Evolutionary conservation across 352 stramenopile genomes (phyloP).

Genomic region (Phytophthora pini): DNA sequence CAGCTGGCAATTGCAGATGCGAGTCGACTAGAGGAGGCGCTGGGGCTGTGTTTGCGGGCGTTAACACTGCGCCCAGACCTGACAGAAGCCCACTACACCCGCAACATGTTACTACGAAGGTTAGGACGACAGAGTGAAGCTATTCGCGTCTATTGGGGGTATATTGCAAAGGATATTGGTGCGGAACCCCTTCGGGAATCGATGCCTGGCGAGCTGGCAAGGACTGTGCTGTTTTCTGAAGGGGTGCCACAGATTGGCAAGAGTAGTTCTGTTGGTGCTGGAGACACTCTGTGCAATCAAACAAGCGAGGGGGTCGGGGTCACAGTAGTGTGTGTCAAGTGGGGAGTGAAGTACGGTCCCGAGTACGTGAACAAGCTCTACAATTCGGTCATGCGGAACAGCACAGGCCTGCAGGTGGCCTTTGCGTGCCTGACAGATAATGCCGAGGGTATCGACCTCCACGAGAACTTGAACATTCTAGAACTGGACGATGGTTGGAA

Average conservation of each 20-base stretch:
- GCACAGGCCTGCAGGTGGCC: conserved; percentile 18
- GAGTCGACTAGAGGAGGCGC: conserved; percentile 35
- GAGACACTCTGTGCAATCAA: conserved; percentile 7
- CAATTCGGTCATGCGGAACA: conserved; percentile 45
- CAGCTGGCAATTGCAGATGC: conserved; percentile 47
- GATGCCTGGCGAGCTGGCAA: conserved; percentile 31
- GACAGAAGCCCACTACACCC: conserved; percentile 64
- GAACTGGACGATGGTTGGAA: conserved; percentile 43
- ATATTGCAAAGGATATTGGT: conserved; percentile 90
- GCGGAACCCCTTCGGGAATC: conserved; percentile 4
- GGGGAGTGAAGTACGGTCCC: conserved; percentile 79
- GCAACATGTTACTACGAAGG: conserved; percentile 66
- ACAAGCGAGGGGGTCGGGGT: conserved; percentile 17
- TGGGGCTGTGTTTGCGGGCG: conserved; percentile 45
- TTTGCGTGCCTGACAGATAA: conserved; percentile 85
- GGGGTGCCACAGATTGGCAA: neutral
- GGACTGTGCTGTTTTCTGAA: conserved; percentile 46
- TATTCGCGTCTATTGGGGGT: conserved; percentile 48
- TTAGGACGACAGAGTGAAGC: conserved; percentile 54
- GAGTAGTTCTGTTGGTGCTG: neutral
- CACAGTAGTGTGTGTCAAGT: conserved; percentile 85
- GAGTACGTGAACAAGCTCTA: conserved; percentile 88
- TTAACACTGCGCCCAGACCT: conserved; percentile 35
- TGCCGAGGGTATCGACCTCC: conserved; percentile 38
- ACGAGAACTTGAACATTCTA: conserved; percentile 37